Conservation (phyloP, 805 yeast genomes). For the Millerozyma acaciae region DNA sequence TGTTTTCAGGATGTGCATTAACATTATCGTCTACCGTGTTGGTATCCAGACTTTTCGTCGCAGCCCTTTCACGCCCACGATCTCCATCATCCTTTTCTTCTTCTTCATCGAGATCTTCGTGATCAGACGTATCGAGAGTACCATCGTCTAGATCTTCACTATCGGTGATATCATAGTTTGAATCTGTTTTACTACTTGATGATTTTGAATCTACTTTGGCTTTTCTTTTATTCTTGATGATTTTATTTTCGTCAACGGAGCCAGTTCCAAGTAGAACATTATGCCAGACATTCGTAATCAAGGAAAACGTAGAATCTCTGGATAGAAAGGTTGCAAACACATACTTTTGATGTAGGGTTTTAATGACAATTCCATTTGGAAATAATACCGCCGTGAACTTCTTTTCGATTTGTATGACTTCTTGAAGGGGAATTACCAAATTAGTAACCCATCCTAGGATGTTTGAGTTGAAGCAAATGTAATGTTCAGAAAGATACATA, state of each 20-base stretch:
- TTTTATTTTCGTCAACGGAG: constrained; percentile 13
- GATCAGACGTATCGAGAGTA: not conserved
- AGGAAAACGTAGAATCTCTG: constrained; percentile 50
- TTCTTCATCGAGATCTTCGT: too few relatives aligned
- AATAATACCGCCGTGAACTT: constrained; percentile 63
- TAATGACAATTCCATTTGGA: constrained; percentile 64
- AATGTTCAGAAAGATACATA: constrained; percentile 52
- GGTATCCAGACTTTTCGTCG: constrained; percentile 8
- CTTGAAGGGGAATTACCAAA: constrained; percentile 52
- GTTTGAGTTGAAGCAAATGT: constrained; percentile 62
- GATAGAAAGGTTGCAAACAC: constrained; percentile 63
- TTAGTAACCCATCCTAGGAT: constrained; percentile 66
- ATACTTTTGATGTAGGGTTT: constrained; percentile 59
- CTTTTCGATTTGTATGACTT: constrained; percentile 61
- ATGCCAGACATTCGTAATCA: constrained; percentile 63
- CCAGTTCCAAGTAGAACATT: constrained; percentile 26
- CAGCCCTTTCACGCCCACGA: not conserved
- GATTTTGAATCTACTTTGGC: constrained; percentile 6
- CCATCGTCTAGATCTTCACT: constrained; percentile 1
- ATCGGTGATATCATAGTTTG: not conserved
- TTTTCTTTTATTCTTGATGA: constrained; percentile 6
- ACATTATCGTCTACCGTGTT: constrained; percentile 9
- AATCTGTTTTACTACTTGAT: not conserved
- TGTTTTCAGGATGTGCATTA: not conserved
- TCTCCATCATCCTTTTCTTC: too few relatives aligned